Conservation (phyloP, 2,329 filamentous ascomycete species). For the Alternaria novae-zelandiae region DNA sequence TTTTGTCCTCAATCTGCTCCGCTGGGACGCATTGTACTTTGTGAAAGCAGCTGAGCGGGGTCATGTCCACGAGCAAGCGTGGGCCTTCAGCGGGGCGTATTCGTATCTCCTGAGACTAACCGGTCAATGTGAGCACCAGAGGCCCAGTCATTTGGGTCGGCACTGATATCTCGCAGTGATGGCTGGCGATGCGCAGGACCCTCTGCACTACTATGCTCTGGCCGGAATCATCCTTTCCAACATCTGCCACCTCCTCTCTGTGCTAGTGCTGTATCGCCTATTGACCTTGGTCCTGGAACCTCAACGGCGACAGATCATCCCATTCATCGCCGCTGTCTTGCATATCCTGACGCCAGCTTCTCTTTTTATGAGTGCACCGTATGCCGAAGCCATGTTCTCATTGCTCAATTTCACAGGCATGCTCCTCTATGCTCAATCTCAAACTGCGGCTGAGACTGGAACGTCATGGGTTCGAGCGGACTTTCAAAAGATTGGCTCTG, state of each 20-base stretch:
- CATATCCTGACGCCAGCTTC: slow-evolving; percentile 89
- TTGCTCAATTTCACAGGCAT: slow-evolving; percentile 77
- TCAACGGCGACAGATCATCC: slow-evolving; percentile 51
- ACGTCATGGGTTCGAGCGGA: slow-evolving; percentile 41
- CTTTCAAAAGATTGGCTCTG: slow-evolving; percentile 65
- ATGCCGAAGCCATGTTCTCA: slow-evolving; percentile 81
- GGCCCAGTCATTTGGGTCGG: slow-evolving; percentile 3
- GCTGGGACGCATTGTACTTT: slow-evolving; percentile 86
- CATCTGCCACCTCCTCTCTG: slow-evolving; percentile 76
- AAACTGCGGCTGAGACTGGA: slow-evolving; percentile 16
- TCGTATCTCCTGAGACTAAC: slow-evolving; percentile 53
- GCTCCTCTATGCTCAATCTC: slow-evolving; percentile 67
- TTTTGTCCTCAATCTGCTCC: slow-evolving; percentile 65
- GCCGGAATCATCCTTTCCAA: slow-evolving; percentile 73
- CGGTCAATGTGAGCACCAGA: slow-evolving; percentile 49
- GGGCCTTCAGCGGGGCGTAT: slow-evolving; percentile 75
- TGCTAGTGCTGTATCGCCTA: slow-evolving; percentile 73
- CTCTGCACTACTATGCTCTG: slow-evolving; percentile 48
- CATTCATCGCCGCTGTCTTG: slow-evolving; percentile 73
- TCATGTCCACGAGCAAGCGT: slow-evolving; percentile 80
- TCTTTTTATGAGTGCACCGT: slow-evolving; percentile 86
- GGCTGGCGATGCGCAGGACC: slow-evolving; percentile 5
- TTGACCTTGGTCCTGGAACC: slow-evolving; percentile 59
- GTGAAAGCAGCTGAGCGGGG: slow-evolving; percentile 67
- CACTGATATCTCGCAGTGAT: slow-evolving; percentile 47